phyloP scores from a whole-genome alignment of 108 stramenopile genomes.

The Discostella stelligeroides region DNA sequence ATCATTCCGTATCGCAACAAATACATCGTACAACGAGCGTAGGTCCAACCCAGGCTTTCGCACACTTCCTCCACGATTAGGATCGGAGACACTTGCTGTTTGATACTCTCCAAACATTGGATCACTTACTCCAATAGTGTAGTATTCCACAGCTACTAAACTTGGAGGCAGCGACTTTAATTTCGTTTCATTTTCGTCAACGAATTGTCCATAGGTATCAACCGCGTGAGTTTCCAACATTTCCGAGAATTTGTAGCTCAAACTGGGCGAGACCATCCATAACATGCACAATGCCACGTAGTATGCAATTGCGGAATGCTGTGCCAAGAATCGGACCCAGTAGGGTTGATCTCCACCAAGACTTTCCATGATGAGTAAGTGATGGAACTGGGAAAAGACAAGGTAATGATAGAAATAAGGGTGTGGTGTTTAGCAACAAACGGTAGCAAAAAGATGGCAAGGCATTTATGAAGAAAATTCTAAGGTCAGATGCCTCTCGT shows the following conservation, averaged over 20 bases:
- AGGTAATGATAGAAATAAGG: not conserved
- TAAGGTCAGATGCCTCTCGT: too few species aligned
- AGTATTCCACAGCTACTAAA: slow-evolving; percentile 65
- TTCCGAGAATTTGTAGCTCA: slow-evolving; percentile 80
- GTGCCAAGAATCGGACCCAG: slow-evolving; percentile 79
- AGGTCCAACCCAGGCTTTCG: slow-evolving; percentile 46
- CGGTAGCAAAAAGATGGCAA: not conserved
- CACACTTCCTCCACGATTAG: slow-evolving; percentile 11
- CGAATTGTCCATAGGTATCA: slow-evolving; percentile 77
- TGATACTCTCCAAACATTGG: slow-evolving; percentile 70
- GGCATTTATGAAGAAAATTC: too few species aligned
- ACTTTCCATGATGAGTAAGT: slow-evolving; percentile 90
- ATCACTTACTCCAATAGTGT: slow-evolving; percentile 58
- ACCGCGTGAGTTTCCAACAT: slow-evolving; percentile 83
- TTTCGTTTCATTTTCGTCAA: slow-evolving; percentile 64
- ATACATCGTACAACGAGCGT: slow-evolving; percentile 63
- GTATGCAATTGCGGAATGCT: slow-evolving; percentile 86
- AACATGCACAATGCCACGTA: slow-evolving; percentile 67
- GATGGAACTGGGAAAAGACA: slow-evolving; percentile 50
- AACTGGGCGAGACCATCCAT: slow-evolving; percentile 57
- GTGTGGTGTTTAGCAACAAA: not conserved
- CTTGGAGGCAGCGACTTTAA: slow-evolving; percentile 67
- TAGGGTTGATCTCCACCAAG: slow-evolving; percentile 82
- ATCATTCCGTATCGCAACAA: slow-evolving; percentile 57
- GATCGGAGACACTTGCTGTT: slow-evolving; percentile 30